These are phyloP conservation scores for Trichoderma koningiopsis DNA, from an alignment of 2,329 filamentous ascomycete species.

Conservation along the genomic window DNA sequence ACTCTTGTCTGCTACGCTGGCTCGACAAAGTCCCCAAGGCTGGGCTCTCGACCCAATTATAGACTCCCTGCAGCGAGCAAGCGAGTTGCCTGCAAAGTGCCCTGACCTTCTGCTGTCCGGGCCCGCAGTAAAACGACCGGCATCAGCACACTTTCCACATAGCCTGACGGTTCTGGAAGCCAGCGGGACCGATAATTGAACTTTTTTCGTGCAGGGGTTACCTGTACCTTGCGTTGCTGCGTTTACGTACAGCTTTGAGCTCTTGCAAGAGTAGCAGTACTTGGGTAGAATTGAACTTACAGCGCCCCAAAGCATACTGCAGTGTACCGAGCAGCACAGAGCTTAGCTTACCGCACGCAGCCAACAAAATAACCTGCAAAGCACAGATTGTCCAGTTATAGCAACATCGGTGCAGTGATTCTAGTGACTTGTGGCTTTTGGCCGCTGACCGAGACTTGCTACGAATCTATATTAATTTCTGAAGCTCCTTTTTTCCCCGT, in stretches of 20 bases:
- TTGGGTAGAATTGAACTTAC: neutral
- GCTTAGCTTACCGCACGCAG: neutral
- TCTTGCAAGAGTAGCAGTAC: neutral
- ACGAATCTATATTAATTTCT: neutral
- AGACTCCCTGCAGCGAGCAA: neutral
- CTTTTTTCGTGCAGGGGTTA: neutral
- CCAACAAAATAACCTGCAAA: neutral
- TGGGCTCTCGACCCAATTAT: neutral
- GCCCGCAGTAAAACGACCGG: constrained; percentile 1
- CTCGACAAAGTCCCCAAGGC: neutral
- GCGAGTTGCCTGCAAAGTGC: neutral
- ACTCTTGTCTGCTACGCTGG: constrained; percentile 9
- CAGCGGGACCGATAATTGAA: neutral
- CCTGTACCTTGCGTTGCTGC: neutral
- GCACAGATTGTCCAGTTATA: neutral
- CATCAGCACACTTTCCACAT: neutral
- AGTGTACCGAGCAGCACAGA: neutral
- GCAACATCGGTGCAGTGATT: neutral
- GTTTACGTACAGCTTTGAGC: neutral
- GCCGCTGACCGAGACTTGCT: neutral
- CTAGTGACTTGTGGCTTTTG: neutral
- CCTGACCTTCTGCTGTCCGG: neutral
- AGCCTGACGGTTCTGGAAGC: constrained; percentile 12
- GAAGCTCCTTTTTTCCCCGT: neutral
- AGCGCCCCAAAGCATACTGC: neutral